A percentile compares a stretch with the other conserved stretches of the same genome.
phyloP scores from a whole-genome alignment of 1,284 basidiomycete genomes.

The Cystobasidiaceae sp. region DNA sequence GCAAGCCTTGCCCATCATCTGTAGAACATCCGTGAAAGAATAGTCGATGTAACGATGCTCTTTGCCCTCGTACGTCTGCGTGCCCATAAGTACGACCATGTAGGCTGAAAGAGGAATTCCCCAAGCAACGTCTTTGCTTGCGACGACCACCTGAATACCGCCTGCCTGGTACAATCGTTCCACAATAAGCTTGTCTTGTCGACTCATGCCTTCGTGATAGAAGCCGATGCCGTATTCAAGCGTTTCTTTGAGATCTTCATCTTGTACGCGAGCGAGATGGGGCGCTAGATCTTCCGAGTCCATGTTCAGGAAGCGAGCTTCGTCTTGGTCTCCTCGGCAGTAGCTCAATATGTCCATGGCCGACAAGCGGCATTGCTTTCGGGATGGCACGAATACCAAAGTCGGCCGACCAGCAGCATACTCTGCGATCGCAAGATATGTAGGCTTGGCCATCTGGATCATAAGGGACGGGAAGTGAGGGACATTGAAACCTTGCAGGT shows the following conservation, averaged over 20 bases:
- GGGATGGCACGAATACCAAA: slow-evolving; percentile 86
- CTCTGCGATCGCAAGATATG: slow-evolving; percentile 88
- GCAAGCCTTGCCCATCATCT: slow-evolving; percentile 98
- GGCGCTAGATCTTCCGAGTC: slow-evolving; percentile 75
- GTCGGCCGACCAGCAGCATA: slow-evolving; percentile 80
- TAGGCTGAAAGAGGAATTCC: slow-evolving; percentile 85
- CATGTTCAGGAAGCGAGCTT: slow-evolving; percentile 83
- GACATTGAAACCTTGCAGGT: slow-evolving; percentile 89
- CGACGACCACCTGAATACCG: slow-evolving; percentile 89
- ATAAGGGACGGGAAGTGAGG: slow-evolving; percentile 97
- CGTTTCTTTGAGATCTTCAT: slow-evolving; percentile 71
- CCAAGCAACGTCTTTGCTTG: slow-evolving; percentile 96
- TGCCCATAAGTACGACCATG: slow-evolving; percentile 98
- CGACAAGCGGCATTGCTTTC: slow-evolving; percentile 87
- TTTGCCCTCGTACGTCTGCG: slow-evolving; percentile 84
- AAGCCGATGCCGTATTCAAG: slow-evolving; percentile 88
- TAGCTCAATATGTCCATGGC: slow-evolving; percentile 88
- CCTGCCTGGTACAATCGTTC: slow-evolving; percentile 90
- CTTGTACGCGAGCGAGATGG: slow-evolving; percentile 78
- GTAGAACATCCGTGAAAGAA: slow-evolving; percentile 91
- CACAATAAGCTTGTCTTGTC: slow-evolving; percentile 87
- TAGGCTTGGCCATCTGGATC: slow-evolving; percentile 98
- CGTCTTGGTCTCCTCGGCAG: slow-evolving; percentile 78
- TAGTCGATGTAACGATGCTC: slow-evolving; percentile 98
- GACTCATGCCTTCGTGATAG: slow-evolving; percentile 89